A percentile compares a stretch with the other conserved stretches of the same genome.
Conservation (phyloP, 2,329 filamentous ascomycete genomes). For the Aplosporella prunicola region DNA sequence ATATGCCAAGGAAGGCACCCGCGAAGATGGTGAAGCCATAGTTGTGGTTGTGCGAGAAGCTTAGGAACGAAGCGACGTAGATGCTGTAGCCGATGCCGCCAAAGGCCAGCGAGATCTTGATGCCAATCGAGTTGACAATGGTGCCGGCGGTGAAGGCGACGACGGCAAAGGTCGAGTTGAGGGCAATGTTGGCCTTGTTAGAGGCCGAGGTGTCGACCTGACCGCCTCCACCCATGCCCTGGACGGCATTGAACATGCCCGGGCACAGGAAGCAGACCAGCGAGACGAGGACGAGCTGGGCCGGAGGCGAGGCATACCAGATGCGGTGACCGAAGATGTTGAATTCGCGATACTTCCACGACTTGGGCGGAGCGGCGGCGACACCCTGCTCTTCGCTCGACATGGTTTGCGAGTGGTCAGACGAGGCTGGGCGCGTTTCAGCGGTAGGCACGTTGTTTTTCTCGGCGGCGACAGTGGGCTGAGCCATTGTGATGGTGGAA, state of each 20-base stretch:
- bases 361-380: slow-evolving; percentile 27
- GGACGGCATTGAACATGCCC: slow-evolving; percentile 45
- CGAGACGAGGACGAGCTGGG: slow-evolving; percentile 41
- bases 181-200: slow-evolving; percentile 59
- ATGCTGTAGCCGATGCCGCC: slow-evolving; percentile 70
- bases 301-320: slow-evolving; percentile 41
- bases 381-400: slow-evolving; percentile 19
- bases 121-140: slow-evolving; percentile 66
- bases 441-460: slow-evolving; percentile 13
- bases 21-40: slow-evolving; percentile 66
- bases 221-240: slow-evolving; percentile 42
- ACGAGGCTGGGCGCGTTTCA: slow-evolving; percentile 19
- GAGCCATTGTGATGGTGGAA: slow-evolving; percentile 16
- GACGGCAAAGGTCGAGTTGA: slow-evolving; percentile 63
- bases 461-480: no score
- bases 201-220: slow-evolving; percentile 43
- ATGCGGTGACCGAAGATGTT: slow-evolving; percentile 33
- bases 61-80: slow-evolving; percentile 62
- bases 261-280: slow-evolving; percentile 47
- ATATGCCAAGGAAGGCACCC: slow-evolving; percentile 66
- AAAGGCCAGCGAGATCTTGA: slow-evolving; percentile 57
- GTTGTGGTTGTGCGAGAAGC: slow-evolving; percentile 59
- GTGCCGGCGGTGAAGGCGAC: slow-evolving; percentile 59
- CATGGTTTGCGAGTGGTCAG: slow-evolving; percentile 20
- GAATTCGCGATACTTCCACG: slow-evolving; percentile 40